These are phyloP conservation scores for Colletotrichum destructivum DNA, from an alignment of 2,329 filamentous ascomycete genomes.

Conservation along the genomic window DNA sequence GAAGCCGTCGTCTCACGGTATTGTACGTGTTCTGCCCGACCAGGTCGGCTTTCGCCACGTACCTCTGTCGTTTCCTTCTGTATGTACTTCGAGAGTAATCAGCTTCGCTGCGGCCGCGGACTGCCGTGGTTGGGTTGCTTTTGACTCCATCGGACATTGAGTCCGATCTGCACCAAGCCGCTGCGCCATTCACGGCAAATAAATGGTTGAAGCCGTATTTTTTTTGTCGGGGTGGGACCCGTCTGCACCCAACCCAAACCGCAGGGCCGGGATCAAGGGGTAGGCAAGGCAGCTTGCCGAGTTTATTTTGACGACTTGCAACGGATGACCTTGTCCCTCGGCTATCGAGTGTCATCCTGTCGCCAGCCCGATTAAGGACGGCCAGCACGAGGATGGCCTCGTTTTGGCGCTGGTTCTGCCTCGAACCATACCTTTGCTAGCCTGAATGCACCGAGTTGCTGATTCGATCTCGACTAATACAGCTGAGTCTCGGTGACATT, in stretches of 20 bases:
- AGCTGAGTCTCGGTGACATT: neutral
- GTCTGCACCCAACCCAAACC: slow-evolving; percentile 43
- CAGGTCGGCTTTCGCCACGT: neutral
- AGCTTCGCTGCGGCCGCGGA: neutral
- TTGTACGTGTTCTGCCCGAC: neutral
- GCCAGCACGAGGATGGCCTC: neutral
- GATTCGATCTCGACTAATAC: neutral
- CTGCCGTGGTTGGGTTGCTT: slow-evolving; percentile 4
- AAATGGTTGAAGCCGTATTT: slow-evolving; percentile 20
- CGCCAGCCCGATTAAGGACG: neutral
- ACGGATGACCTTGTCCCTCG: slow-evolving; percentile 22
- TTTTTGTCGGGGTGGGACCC: slow-evolving; percentile 26
- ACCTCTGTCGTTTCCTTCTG: neutral
- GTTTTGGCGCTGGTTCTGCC: neutral
- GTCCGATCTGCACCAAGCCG: slow-evolving; percentile 43
- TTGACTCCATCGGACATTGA: slow-evolving; percentile 27
- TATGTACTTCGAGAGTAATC: neutral
- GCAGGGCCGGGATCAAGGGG: slow-evolving; percentile 41
- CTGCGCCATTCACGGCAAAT: slow-evolving; percentile 21
- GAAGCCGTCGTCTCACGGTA: neutral
- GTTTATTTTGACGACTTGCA: slow-evolving; percentile 43
- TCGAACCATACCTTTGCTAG: too few species aligned
- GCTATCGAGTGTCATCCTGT: neutral
- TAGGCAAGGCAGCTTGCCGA: slow-evolving; percentile 34
- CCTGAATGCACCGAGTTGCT: neutral